Percentiles rank a stretch among this genome's conserved stretches.
phyloP scores from a whole-genome alignment of 257 asterid genomes.

The Marsdenia floribunda region DNA sequence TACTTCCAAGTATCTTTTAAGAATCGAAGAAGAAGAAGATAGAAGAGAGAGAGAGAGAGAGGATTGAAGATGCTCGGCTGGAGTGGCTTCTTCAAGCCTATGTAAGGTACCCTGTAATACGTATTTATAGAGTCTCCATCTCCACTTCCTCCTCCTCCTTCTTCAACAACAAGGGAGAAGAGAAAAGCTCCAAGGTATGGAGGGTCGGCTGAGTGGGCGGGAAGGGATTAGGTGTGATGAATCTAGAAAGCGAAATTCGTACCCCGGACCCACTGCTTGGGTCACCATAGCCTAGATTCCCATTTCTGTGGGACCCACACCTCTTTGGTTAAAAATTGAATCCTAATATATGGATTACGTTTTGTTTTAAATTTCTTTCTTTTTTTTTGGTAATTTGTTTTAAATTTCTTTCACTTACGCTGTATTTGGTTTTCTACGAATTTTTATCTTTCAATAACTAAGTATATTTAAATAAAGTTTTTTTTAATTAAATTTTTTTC shows the following conservation, averaged over 20 bases:
- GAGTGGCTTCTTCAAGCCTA: constrained; percentile 62
- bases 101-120: constrained; percentile 21
- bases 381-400: too few species aligned
- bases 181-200: not conserved
- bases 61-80: constrained; percentile 24
- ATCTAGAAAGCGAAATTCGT: not conserved
- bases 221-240: constrained; percentile 8
- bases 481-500: too few species aligned
- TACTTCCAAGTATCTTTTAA: not conserved
- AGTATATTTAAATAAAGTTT: too few species aligned
- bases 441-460: too few species aligned
- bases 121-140: constrained; percentile 43
- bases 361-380: too few species aligned
- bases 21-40: constrained; percentile 5
- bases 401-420: too few species aligned
- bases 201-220: constrained; percentile 10
- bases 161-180: not conserved
- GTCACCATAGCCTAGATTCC: constrained; percentile 15
- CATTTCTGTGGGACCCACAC: constrained; percentile 14
- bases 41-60: constrained; percentile 4
- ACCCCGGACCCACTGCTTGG: not conserved
- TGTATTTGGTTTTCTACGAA: too few species aligned
- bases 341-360: too few species aligned
- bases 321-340: not conserved
- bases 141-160: not conserved